These are phyloP conservation scores for Erysimum cheiri DNA, from an alignment of 441 rosid genomes.

Conservation along the genomic window DNA sequence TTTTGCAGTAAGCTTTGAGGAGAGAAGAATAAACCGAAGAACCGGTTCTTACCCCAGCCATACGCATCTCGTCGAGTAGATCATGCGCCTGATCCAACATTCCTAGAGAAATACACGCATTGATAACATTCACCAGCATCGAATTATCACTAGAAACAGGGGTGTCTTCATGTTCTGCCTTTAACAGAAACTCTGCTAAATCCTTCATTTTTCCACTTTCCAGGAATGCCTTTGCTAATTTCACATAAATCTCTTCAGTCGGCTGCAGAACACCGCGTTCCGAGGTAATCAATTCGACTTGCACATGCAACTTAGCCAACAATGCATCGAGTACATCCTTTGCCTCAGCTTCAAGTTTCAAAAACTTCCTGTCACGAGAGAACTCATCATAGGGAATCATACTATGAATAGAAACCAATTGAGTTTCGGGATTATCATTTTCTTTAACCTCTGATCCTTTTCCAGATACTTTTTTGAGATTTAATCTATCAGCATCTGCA, in stretches of 20 bases:
- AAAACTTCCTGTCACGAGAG: constrained; percentile 58
- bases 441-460: constrained; percentile 36
- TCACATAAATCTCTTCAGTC: constrained; percentile 68
- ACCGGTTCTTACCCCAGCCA: constrained; percentile 70
- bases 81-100: constrained; percentile 95
- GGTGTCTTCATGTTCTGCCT: constrained; percentile 73
- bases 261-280: constrained; percentile 84
- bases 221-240: constrained; percentile 76
- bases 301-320: constrained; percentile 59
- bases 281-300: constrained; percentile 63
- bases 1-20: constrained; percentile 74
- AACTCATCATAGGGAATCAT: constrained; percentile 60
- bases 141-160: constrained; percentile 76
- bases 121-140: constrained; percentile 64
- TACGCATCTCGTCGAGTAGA: constrained; percentile 87
- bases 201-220: constrained; percentile 77
- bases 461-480: constrained; percentile 42
- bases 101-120: constrained; percentile 79
- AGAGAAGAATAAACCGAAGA: constrained; percentile 76
- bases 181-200: constrained; percentile 70
- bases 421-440: constrained; percentile 32
- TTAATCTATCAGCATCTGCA: constrained; percentile 38
- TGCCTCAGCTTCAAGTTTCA: constrained; percentile 68
- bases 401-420: constrained; percentile 24
- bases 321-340: constrained; percentile 57